Evolutionary conservation across 1,139 yeast species (phyloP), one percentile per base, ranked within the genome.

Genomic region (Suhomyces ambrosiae): DNA sequence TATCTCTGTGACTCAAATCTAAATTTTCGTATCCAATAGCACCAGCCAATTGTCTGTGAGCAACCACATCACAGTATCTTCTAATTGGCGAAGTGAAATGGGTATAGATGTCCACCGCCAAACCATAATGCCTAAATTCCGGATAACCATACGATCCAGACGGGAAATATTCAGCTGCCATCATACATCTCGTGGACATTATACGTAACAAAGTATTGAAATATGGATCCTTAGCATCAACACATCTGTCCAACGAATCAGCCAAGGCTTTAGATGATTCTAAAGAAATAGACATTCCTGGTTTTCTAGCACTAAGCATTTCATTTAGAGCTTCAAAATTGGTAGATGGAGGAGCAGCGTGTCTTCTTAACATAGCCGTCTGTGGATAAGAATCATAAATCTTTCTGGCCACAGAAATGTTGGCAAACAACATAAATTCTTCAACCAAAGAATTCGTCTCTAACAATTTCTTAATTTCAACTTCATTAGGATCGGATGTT

Each of bases 41-140:
- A 11, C 95, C 97, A 0, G 98, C 97, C 31, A 94, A 70, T 64
- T 94, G 98, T 56, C 99, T 78, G 61, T 94, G 99, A 0, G 95
- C 98, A 34, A 94, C 94, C 39, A 94, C 85, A 63, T 94, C 99
- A 69, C 98, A 95, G 61, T 87, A 94, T 60, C 99, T 84, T 68
- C 99, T 83, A 58, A 94, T 94, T 10, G 99, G 99, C 1, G 97
- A 89, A 1, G 99, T 94, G 71, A 90, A 94, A 74, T 94, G 99
- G 0, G 99, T 94, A 63, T 94, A 94, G 32, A 94, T 94, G 53
- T 89, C 97, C 37, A 92, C 90, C 1, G 99, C 99, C 44, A 94
- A 74, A 58, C 99, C 99, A 63, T 94, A 94, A 71, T 94, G 99
- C 45, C 83, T 81, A 67, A 88, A 94, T 49, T 94, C 98, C n/a